These are phyloP conservation scores for Seiridium cupressi DNA, from an alignment of 2,329 filamentous ascomycete species.

Conservation along the genomic window DNA sequence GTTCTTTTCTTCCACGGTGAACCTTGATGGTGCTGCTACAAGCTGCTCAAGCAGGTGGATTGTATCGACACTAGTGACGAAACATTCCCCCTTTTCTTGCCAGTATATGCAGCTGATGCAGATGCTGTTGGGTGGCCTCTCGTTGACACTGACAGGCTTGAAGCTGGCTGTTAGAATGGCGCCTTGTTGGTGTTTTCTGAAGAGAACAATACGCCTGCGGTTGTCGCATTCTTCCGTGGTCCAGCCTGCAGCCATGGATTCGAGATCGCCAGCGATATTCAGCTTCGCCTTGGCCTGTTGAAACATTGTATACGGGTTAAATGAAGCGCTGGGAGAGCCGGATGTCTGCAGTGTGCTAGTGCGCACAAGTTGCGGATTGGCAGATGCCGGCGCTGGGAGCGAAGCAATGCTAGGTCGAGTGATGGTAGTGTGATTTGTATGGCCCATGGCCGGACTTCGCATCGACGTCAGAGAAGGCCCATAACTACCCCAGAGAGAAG, in stretches of 20 bases:
- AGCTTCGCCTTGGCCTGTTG: conserved; percentile 75
- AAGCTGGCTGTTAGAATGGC: conserved; percentile 82
- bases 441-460: conserved; percentile 36
- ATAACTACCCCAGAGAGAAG: conserved; percentile 43
- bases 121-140: conserved; percentile 79
- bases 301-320: conserved; percentile 80
- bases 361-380: conserved; percentile 49
- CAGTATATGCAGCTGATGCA: conserved; percentile 98
- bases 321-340: conserved; percentile 40
- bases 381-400: conserved; percentile 44
- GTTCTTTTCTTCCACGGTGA: conserved; percentile 98
- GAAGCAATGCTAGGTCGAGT: conserved; percentile 46
- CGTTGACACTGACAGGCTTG: conserved; percentile 72
- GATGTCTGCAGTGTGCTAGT: conserved; percentile 51
- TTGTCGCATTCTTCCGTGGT: conserved; percentile 75
- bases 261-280: conserved; percentile 82
- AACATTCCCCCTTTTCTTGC: conserved; percentile 88
- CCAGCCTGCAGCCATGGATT: conserved; percentile 83
- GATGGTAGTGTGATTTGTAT: conserved; percentile 36
- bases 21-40: conserved; percentile 71
- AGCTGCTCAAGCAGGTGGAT: conserved; percentile 93
- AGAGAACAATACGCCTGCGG: conserved; percentile 83
- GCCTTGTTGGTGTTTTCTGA: conserved; percentile 77
- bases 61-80: conserved; percentile 94
- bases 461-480: conserved; percentile 37